Evolutionary conservation across 2,329 filamentous ascomycete species (phyloP).

Genomic region (Metarhizium guizhouense): DNA sequence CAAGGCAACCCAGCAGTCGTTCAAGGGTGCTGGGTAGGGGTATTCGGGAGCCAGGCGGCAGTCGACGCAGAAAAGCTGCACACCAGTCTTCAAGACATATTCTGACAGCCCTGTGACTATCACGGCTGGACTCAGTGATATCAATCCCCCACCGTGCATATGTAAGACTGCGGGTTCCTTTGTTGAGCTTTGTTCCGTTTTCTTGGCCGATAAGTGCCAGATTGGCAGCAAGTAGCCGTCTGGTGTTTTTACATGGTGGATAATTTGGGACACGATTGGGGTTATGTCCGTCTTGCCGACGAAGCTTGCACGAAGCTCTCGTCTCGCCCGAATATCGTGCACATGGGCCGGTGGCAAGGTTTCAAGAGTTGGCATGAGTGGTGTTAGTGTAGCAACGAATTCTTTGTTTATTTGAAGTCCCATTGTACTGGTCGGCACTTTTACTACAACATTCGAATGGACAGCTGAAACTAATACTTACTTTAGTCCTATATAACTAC

Average conservation of each 20-base stretch:
- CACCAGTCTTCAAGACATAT: neutral
- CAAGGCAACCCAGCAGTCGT: constrained; percentile 11
- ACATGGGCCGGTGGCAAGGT: neutral
- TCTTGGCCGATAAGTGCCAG: neutral
- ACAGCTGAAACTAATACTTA: too few relatives aligned
- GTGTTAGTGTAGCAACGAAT: neutral
- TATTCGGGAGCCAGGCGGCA: constrained; percentile 15
- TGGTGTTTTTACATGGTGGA: neutral
- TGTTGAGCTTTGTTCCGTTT: neutral
- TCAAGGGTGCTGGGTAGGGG: constrained; percentile 6
- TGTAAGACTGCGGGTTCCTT: too few relatives aligned
- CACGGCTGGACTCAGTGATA: neutral
- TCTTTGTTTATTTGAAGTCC: neutral
- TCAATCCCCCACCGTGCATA: neutral
- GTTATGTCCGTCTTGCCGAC: neutral
- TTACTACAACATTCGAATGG: too few relatives aligned
- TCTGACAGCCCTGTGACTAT: neutral
- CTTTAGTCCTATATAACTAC: too few relatives aligned
- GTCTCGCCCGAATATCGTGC: neutral
- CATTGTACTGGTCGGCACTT: neutral
- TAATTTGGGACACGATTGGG: neutral
- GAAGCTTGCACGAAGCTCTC: neutral
- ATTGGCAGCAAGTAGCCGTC: neutral
- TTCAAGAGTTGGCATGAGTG: neutral
- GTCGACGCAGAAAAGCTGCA: constrained; percentile 11